Percentiles rank a stretch among this genome's conserved stretches.
These are phyloP conservation scores for Cruciata laevipes DNA, from an alignment of 257 asterid species.

Conservation along the genomic window DNA sequence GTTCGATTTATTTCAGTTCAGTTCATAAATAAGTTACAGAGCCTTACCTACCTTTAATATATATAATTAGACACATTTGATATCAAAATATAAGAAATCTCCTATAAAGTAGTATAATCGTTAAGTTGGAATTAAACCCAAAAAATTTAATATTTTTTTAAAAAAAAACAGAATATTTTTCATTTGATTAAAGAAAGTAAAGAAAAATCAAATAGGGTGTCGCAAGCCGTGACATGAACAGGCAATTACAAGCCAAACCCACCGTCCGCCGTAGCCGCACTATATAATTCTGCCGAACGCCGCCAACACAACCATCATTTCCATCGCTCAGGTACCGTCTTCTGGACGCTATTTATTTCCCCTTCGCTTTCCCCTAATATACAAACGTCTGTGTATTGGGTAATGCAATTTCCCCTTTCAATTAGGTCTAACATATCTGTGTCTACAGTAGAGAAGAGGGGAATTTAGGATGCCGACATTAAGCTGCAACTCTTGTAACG, in stretches of 20 bases:
- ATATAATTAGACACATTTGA: too few species aligned
- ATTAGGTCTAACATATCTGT: background rate
- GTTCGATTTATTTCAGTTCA: too few species aligned
- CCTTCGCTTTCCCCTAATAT: background rate
- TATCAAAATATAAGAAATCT: too few species aligned
- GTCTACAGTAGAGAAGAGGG: background rate
- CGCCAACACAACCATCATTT: background rate
- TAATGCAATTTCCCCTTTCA: background rate
- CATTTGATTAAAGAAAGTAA: background rate
- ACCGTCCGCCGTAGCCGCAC: constrained; percentile 4
- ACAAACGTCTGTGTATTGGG: background rate
- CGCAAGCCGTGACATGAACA: background rate
- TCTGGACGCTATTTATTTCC: background rate
- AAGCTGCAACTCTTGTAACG: constrained; percentile 89
- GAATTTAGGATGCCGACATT: constrained; percentile 35
- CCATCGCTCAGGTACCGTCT: background rate
- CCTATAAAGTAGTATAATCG: too few species aligned
- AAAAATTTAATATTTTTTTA: too few species aligned
- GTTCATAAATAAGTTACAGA: too few species aligned
- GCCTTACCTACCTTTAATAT: too few species aligned
- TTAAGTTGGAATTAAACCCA: too few species aligned
- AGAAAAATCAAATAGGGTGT: background rate
- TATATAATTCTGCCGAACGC: background rate
- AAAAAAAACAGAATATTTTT: too few species aligned
- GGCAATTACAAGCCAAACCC: background rate